Conservation (phyloP, 2,329 filamentous ascomycete genomes). For the Elsinoe ampelina region DNA sequence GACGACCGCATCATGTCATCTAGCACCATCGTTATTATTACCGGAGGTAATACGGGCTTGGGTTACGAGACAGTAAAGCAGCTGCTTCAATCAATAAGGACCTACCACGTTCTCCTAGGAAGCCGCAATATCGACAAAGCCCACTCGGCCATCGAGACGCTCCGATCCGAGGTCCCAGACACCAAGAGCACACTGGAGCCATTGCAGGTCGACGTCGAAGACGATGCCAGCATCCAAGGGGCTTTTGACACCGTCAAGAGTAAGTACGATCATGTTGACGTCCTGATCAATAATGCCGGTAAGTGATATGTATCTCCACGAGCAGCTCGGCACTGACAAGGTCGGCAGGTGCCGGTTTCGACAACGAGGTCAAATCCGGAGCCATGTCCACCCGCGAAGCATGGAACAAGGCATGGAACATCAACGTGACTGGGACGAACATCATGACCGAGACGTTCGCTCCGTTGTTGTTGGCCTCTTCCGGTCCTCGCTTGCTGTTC, state of each 20-base stretch:
- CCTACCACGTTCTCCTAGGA: slow-evolving; percentile 50
- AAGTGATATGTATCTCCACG: not conserved
- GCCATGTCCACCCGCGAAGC: slow-evolving; percentile 28
- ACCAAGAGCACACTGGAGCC: slow-evolving; percentile 36
- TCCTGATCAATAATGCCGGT: slow-evolving; percentile 51
- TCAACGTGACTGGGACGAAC: slow-evolving; percentile 33
- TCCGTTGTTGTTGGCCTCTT: slow-evolving; percentile 31
- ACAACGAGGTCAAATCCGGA: slow-evolving; percentile 26
- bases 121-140: slow-evolving; percentile 45
- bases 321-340: slow-evolving; percentile 8
- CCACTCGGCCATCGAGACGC: slow-evolving; percentile 35
- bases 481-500: slow-evolving; percentile 30
- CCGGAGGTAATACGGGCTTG: slow-evolving; percentile 49
- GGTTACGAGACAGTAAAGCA: slow-evolving; percentile 51
- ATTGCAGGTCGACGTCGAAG: slow-evolving; percentile 45
- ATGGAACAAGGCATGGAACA: slow-evolving; percentile 30
- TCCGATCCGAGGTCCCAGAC: slow-evolving; percentile 34
- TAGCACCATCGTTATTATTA: slow-evolving; percentile 41
- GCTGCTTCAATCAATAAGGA: slow-evolving; percentile 37
- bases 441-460: slow-evolving; percentile 29
- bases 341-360: slow-evolving; percentile 35
- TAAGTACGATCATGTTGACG: slow-evolving; percentile 41
- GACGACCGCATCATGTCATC: not conserved
- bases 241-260: slow-evolving; percentile 36
- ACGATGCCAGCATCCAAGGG: slow-evolving; percentile 43